Percentiles rank a stretch among this genome's conserved stretches.
Conservation (phyloP, 768 basidiomycete genomes). For the Terana coerulea region DNA sequence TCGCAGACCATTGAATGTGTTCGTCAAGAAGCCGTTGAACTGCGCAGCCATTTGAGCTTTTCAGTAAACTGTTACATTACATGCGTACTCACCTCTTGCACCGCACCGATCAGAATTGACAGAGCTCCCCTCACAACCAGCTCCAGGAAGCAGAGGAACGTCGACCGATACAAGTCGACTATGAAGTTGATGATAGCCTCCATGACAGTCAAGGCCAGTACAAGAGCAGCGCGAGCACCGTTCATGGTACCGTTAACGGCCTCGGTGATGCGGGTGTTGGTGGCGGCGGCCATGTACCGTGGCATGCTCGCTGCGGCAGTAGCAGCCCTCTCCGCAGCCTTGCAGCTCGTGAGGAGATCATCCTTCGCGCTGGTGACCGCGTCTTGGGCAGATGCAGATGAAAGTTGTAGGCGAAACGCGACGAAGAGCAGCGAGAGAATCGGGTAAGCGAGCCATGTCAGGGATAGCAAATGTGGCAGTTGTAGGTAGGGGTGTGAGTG, state of each 20-base stretch:
- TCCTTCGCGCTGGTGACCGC: slow-evolving; percentile 67
- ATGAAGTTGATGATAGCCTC: slow-evolving; percentile 90
- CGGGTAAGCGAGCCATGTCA: slow-evolving; percentile 90
- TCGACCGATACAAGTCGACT: slow-evolving; percentile 88
- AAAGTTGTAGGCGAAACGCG: slow-evolving; percentile 76
- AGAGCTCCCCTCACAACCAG: slow-evolving; percentile 81
- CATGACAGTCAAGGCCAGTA: slow-evolving; percentile 76
- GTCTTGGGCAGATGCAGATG: slow-evolving; percentile 64
- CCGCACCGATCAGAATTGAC: slow-evolving; percentile 74
- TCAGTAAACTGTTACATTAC: background rate
- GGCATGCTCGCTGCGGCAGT: slow-evolving; percentile 83
- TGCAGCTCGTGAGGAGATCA: slow-evolving; percentile 79
- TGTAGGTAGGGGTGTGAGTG: slow-evolving; percentile 80
- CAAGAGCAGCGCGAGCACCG: slow-evolving; percentile 68
- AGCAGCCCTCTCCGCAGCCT: slow-evolving; percentile 80
- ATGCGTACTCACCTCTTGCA: slow-evolving; percentile 62
- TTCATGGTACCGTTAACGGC: slow-evolving; percentile 78
- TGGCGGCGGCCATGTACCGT: slow-evolving; percentile 80
- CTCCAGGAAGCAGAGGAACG: slow-evolving; percentile 92
- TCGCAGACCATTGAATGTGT: slow-evolving; percentile 55
- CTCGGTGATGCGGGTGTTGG: slow-evolving; percentile 74
- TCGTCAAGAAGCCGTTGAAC: slow-evolving; percentile 70
- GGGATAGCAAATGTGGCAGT: slow-evolving; percentile 77
- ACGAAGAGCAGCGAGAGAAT: slow-evolving; percentile 86
- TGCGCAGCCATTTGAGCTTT: slow-evolving; percentile 29